Evolutionary conservation across 139 green algal species (phyloP).

Genomic region (Closterium sp.): DNA sequence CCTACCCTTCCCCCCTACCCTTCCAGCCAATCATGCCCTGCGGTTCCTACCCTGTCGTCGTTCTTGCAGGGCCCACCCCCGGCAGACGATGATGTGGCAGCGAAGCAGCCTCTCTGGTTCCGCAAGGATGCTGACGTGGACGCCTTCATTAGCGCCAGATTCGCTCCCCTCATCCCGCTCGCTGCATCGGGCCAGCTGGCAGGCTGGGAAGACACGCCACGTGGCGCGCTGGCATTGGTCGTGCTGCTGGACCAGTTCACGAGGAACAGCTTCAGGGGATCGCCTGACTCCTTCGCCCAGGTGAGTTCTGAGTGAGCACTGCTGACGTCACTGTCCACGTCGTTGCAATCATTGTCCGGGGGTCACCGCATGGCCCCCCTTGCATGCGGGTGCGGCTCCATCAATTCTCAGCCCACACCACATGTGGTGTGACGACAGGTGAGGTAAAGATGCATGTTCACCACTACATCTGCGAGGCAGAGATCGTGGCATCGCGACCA

Average conservation of each 20-base stretch:
- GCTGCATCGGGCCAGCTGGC: slow-evolving; percentile 26
- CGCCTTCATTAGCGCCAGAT: background rate
- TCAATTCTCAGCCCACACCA: background rate
- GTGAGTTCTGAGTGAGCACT: slow-evolving; percentile 16
- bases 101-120: slow-evolving; percentile 24
- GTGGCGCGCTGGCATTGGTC: slow-evolving; percentile 28
- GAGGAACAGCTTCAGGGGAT: slow-evolving; percentile 32
- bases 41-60: background rate
- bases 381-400: background rate
- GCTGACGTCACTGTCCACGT: background rate
- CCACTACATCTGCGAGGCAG: no score
- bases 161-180: slow-evolving; percentile 2
- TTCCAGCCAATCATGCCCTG: background rate
- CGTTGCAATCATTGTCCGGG: background rate
- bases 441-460: no score
- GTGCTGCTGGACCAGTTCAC: slow-evolving; percentile 49
- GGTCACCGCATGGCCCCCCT: background rate
- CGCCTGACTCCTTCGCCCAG: slow-evolving; percentile 22
- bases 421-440: no score
- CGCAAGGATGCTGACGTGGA: slow-evolving; percentile 11
- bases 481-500: no score
- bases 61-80: background rate
- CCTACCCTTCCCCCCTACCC: background rate
- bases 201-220: slow-evolving; percentile 43
- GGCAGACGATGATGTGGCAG: background rate